Evolutionary conservation across 768 basidiomycete genomes (phyloP).

Genomic region (Boletus huronensis): DNA sequence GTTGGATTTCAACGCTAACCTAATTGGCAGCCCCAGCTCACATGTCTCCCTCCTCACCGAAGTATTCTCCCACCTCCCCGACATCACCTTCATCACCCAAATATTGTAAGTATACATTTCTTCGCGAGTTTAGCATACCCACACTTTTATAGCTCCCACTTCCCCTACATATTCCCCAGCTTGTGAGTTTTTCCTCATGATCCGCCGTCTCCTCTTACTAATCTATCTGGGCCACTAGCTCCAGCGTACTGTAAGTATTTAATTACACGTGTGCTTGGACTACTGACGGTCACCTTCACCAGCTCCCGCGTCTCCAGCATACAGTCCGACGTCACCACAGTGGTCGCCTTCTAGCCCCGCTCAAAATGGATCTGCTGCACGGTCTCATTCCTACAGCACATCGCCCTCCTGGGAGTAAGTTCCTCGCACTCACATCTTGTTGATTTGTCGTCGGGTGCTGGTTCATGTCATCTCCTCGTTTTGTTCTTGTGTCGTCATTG

Average conservation of each 20-base stretch:
- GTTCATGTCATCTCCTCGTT: constrained; percentile 5
- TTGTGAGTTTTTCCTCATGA: constrained; percentile 48
- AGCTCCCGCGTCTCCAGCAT: constrained; percentile 84
- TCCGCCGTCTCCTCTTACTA: constrained; percentile 1
- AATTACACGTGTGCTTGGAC: not conserved
- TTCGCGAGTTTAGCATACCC: constrained; percentile 2
- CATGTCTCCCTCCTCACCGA: constrained; percentile 86
- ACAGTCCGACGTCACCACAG: constrained; percentile 80
- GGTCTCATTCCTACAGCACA: constrained; percentile 42
- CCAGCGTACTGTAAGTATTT: constrained; percentile 71
- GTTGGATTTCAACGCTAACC: constrained; percentile 2
- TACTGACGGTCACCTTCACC: constrained; percentile 16
- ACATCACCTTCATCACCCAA: constrained; percentile 89
- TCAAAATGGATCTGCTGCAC: constrained; percentile 42
- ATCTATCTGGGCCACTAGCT: constrained; percentile 38
- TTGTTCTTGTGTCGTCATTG: constrained; percentile 6
- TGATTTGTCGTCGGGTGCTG: constrained; percentile 13
- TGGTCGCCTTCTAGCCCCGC: constrained; percentile 84
- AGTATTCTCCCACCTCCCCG: constrained; percentile 92
- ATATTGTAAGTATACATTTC: constrained; percentile 60
- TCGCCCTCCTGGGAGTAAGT: constrained; percentile 53
- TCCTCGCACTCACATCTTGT: constrained; percentile 1
- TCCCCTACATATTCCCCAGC: constrained; percentile 87
- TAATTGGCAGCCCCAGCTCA: constrained; percentile 61
- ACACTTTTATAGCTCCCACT: constrained; percentile 59